These are phyloP conservation scores for Galerina sulciceps DNA, from an alignment of 768 basidiomycete species.

Conservation along the genomic window DNA sequence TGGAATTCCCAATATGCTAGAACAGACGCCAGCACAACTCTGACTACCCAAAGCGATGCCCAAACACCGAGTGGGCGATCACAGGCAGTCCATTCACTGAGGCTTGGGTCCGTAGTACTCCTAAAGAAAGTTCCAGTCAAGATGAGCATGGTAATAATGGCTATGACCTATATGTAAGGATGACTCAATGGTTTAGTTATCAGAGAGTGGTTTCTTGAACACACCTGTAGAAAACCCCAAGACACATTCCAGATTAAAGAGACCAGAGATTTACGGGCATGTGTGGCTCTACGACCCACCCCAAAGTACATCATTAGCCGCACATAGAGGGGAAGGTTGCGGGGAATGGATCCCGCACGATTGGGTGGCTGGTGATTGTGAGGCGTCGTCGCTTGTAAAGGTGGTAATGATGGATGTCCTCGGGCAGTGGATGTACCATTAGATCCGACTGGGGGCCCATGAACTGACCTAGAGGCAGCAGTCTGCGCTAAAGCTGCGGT, in stretches of 20 bases:
- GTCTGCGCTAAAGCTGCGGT: neutral
- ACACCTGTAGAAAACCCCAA: slow-evolving; percentile 58
- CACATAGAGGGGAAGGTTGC: slow-evolving; percentile 23
- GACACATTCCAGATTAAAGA: slow-evolving; percentile 53
- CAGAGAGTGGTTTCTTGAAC: slow-evolving; percentile 8
- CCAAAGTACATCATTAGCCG: slow-evolving; percentile 49
- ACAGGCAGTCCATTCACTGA: slow-evolving; percentile 67
- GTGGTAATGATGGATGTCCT: neutral
- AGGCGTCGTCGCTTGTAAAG: neutral
- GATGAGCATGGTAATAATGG: slow-evolving; percentile 54
- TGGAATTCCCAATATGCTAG: slow-evolving; percentile 63
- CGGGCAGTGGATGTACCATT: neutral
- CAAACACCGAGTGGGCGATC: slow-evolving; percentile 67
- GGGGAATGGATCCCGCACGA: slow-evolving; percentile 25
- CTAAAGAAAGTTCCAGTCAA: slow-evolving; percentile 46
- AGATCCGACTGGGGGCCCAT: neutral
- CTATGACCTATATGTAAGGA: slow-evolving; percentile 43
- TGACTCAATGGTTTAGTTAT: neutral
- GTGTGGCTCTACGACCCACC: slow-evolving; percentile 54
- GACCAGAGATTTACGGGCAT: slow-evolving; percentile 55
- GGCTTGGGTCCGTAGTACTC: slow-evolving; percentile 43
- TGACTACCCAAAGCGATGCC: slow-evolving; percentile 67
- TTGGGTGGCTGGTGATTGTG: slow-evolving; percentile 2
- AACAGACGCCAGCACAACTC: slow-evolving; percentile 50
- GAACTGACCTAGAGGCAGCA: neutral